These are phyloP conservation scores for Magnolia officinalis DNA, from an alignment of 164 flowering plant genomes.

Conservation along the genomic window DNA sequence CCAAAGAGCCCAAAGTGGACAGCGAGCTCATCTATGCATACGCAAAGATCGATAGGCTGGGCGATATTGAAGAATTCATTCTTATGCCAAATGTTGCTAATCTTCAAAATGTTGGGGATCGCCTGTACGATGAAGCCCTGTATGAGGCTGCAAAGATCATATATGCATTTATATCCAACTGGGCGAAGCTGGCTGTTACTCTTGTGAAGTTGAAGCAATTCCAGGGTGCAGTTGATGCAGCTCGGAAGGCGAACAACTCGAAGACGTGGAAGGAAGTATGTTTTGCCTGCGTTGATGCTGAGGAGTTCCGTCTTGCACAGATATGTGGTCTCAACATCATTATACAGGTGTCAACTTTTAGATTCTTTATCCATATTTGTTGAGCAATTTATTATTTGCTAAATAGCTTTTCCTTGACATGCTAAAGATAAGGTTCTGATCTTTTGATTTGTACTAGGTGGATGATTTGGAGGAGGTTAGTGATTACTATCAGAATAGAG, in stretches of 20 bases:
- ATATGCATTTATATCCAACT: constrained; percentile 90
- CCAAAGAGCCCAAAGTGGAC: constrained; percentile 96
- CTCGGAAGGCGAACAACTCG: constrained; percentile 93
- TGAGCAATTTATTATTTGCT: no score
- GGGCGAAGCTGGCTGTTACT: constrained; percentile 92
- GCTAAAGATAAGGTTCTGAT: no score
- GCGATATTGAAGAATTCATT: constrained; percentile 97
- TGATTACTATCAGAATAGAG: constrained; percentile 92
- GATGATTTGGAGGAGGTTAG: constrained; percentile 99
- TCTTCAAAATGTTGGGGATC: constrained; percentile 95
- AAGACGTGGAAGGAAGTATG: constrained; percentile 99
- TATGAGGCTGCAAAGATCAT: constrained; percentile 98
- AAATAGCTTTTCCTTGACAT: no score
- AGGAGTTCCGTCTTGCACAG: constrained; percentile 98
- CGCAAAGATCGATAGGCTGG: constrained; percentile 94
- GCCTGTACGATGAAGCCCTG: constrained; percentile 81
- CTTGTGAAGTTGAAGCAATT: constrained; percentile 86
- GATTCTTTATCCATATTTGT: not conserved
- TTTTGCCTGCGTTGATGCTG: constrained; percentile 99
- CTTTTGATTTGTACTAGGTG: constrained; percentile 47
- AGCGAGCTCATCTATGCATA: constrained; percentile 98
- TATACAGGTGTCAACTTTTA: constrained; percentile 38
- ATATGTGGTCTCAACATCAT: constrained; percentile 98
- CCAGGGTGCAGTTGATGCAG: constrained; percentile 99
- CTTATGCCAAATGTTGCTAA: constrained; percentile 99